phyloP scores from a whole-genome alignment of 306 rosid genomes.

The Dryas drummondii region DNA sequence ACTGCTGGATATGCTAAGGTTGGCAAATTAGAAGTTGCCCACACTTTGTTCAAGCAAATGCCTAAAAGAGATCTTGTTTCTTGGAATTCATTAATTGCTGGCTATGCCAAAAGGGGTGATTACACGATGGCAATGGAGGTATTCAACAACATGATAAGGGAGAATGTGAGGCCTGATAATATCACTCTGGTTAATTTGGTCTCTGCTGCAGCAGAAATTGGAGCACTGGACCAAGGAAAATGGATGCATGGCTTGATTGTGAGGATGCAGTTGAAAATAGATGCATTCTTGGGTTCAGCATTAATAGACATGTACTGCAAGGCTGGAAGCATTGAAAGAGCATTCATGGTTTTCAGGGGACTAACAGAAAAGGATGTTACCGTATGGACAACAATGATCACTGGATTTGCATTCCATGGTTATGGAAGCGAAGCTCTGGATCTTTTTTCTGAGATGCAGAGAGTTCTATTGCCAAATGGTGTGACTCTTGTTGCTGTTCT shows the following conservation, averaged over 20 bases:
- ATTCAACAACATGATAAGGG: constrained; percentile 32
- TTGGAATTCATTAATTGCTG: constrained; percentile 59
- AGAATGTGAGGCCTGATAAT: constrained; percentile 40
- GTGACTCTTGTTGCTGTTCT: constrained; percentile 52
- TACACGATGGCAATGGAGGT: constrained; percentile 27
- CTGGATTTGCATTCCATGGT: constrained; percentile 58
- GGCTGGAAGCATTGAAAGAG: constrained; percentile 47
- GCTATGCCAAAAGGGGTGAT: constrained; percentile 42
- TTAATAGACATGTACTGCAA: constrained; percentile 62
- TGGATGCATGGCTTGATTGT: constrained; percentile 44
- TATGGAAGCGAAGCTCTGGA: constrained; percentile 46
- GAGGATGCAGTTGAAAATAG: constrained; percentile 36
- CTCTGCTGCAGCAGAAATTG: constrained; percentile 48
- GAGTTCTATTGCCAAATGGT: constrained; percentile 33
- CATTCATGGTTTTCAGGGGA: constrained; percentile 42
- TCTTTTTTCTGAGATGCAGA: constrained; percentile 46
- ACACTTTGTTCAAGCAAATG: constrained; percentile 38
- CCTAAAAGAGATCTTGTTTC: constrained; percentile 53
- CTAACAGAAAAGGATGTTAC: constrained; percentile 40
- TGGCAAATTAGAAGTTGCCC: constrained; percentile 49
- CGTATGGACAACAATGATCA: constrained; percentile 55
- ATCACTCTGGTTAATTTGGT: constrained; percentile 45
- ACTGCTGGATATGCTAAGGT: constrained; percentile 46
- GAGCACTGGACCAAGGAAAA: constrained; percentile 53
- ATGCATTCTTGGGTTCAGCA: constrained; percentile 49